Evolutionary conservation across 495 filamentous ascomycete species (phyloP).

Genomic region (Poronia punctata): DNA sequence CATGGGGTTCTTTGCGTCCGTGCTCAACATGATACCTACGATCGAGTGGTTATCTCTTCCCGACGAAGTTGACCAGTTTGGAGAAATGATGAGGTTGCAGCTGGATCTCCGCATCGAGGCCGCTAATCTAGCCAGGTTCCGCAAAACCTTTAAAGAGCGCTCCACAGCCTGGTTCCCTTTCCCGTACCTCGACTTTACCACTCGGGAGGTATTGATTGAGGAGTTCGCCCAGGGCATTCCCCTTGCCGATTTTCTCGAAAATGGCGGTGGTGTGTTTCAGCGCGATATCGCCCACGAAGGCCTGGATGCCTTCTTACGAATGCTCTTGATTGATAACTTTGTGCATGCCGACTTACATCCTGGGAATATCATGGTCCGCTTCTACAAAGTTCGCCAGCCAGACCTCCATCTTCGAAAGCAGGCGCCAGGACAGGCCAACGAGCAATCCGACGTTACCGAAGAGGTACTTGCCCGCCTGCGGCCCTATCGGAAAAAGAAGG

Average conservation of each 20-base stretch:
- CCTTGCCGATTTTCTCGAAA: constrained; percentile 77
- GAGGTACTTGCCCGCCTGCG: constrained; percentile 71
- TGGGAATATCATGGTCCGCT: constrained; percentile 99
- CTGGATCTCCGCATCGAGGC: constrained; percentile 93
- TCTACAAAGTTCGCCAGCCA: constrained; percentile 77
- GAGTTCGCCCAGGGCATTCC: constrained; percentile 95
- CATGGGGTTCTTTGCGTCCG: constrained; percentile 84
- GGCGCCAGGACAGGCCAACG: constrained; percentile 29
- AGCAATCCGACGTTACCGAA: constrained; percentile 75
- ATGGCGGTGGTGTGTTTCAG: constrained; percentile 88
- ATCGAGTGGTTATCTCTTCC: constrained; percentile 97
- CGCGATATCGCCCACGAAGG: constrained; percentile 93
- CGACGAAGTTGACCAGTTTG: constrained; percentile 89
- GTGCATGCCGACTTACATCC: constrained; percentile 98
- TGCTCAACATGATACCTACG: constrained; percentile 83
- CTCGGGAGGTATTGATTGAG: constrained; percentile 86
- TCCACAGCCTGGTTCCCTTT: constrained; percentile 95
- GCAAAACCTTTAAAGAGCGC: constrained; percentile 80
- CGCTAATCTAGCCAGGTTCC: constrained; percentile 81
- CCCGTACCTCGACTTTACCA: constrained; percentile 85
- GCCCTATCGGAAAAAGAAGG: constrained; percentile 57
- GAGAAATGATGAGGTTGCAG: constrained; percentile 97
- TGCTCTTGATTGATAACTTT: constrained; percentile 97
- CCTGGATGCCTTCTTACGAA: constrained; percentile 93
- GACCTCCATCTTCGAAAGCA: constrained; percentile 46